Evolutionary conservation across 78 protist species (phyloP).

Genomic region (Dictyostelium capitatum): DNA sequence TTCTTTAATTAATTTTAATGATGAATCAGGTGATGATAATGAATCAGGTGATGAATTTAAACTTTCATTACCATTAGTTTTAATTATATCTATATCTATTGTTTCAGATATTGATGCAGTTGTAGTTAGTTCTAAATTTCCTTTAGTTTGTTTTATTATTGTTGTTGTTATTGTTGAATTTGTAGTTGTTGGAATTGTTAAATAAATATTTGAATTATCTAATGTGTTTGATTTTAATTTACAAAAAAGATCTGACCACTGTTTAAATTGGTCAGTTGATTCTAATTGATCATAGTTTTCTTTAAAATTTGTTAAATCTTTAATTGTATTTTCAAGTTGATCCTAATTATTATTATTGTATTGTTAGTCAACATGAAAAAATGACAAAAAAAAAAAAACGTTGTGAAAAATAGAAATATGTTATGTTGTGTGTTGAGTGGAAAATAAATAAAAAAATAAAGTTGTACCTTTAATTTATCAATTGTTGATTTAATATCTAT

Average conservation of each 20-base stretch:
- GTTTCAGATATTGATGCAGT: neutral
- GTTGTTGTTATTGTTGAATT: too few species aligned
- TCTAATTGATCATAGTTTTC: neutral
- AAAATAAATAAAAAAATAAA: neutral
- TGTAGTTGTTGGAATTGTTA: slow-evolving; percentile 11
- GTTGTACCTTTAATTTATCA: neutral
- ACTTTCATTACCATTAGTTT: neutral
- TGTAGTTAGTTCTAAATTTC: neutral
- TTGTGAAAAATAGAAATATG: neutral
- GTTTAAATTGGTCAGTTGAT: slow-evolving; percentile 6
- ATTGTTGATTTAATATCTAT: neutral
- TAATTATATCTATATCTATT: neutral
- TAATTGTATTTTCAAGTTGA: slow-evolving; percentile 1
- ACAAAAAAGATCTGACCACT: neutral
- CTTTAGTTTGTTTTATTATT: neutral
- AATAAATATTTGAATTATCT: slow-evolving; percentile 12
- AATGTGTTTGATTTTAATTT: neutral
- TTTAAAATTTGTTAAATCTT: slow-evolving; percentile 2
- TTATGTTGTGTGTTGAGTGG: neutral
- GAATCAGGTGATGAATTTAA: neutral
- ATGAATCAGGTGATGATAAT: neutral
- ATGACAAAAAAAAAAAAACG: neutral
- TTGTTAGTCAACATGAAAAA: neutral
- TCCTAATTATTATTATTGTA: neutral
- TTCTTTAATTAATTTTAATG: neutral